Percentiles rank a stretch among this genome's conserved stretches.
These are phyloP conservation scores for Acanthamoeba sp. DNA, from an alignment of 208 protist genomes.

Conservation along the genomic window DNA sequence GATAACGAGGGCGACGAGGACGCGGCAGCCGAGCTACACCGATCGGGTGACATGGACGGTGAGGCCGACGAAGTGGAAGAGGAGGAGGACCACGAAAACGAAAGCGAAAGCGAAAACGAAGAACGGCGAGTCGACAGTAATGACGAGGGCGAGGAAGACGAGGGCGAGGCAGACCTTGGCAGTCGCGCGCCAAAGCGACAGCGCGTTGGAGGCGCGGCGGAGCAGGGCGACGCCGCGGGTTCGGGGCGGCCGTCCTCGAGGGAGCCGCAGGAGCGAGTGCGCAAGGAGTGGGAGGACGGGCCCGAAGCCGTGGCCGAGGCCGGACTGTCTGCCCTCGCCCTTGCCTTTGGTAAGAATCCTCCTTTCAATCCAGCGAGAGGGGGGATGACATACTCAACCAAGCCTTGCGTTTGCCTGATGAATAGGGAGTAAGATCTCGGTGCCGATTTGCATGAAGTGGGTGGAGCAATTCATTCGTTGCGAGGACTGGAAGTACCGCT, in stretches of 20 bases:
- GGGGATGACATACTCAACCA: not conserved
- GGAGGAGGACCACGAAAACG: not conserved
- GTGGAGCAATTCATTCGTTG: not conserved
- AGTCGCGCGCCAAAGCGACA: not conserved
- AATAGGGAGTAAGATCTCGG: not conserved
- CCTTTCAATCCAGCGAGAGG: not conserved
- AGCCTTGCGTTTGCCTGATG: too few species aligned
- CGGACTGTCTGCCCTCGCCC: not conserved
- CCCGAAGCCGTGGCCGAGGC: constrained; percentile 12
- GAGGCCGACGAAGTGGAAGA: constrained; percentile 26
- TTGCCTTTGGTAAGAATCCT: constrained; percentile 15
- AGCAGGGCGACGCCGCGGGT: not conserved
- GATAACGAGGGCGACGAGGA: not conserved
- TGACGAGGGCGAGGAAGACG: not conserved
- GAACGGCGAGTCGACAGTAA: too few species aligned
- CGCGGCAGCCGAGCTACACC: not conserved
- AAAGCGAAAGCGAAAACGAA: too few species aligned
- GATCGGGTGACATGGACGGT: not conserved
- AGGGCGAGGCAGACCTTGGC: not conserved
- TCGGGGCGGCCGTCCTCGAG: too few species aligned
- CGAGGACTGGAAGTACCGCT: constrained; percentile 57
- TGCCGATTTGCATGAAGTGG: constrained; percentile 45
- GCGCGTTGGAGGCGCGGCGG: not conserved
- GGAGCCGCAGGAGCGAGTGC: not conserved
- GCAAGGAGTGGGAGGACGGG: not conserved